Base-by-base conservation (phyloP, 345 rosid genomes). In the Rubroshorea leprosula region DNA sequence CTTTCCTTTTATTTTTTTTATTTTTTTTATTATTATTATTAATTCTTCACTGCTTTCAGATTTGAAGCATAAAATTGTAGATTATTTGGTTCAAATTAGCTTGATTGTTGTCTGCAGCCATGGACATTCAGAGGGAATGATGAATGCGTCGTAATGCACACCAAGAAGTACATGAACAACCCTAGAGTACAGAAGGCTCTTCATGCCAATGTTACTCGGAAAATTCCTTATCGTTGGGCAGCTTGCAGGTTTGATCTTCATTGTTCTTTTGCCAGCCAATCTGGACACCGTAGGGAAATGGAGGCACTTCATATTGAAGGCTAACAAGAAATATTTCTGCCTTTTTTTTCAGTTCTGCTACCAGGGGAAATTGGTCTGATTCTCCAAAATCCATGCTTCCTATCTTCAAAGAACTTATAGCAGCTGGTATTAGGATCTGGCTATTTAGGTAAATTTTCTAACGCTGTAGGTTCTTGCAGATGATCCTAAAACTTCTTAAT, bases 331-430 rank as follows among this genome's bases (percentile, higher is more conserved):
- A 16, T 16, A 16, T 39, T 16, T 15, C 17, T 12, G 16, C 4
- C 19, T 27, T 0, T 41, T 19, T 69, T 53, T 75, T 72, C 66
- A 90, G 83, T 54, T 58, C 76, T 39, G 55, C 51, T 5, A 63
- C 81, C 2, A 72, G 87, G 57, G 4, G 72, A 15, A 81, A 78
- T 1, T 92, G 95, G 96, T 72, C 69, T 14, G 93, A 86, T 70
- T 89, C 87, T 43, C 93, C 96, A 2, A 86, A 76, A 60, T 86
- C 95, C 19, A 67, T 86, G 86, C 82, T 86, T 73, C 87, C 97
- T 5, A 65, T 79, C 44, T 74, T 83, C 71, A 81, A 82, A 63
- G 58, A 78, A 15, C 93, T 89, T 20, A 75, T 86, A 49, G 76
- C 75, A 48, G 54, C 84, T 29, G 83, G 84, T 12, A 74, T 86